Percentiles rank a stretch among this genome's conserved stretches.
Evolutionary conservation across 2,329 filamentous ascomycete genomes (phyloP).

Genomic region (Cladosporium velox): DNA sequence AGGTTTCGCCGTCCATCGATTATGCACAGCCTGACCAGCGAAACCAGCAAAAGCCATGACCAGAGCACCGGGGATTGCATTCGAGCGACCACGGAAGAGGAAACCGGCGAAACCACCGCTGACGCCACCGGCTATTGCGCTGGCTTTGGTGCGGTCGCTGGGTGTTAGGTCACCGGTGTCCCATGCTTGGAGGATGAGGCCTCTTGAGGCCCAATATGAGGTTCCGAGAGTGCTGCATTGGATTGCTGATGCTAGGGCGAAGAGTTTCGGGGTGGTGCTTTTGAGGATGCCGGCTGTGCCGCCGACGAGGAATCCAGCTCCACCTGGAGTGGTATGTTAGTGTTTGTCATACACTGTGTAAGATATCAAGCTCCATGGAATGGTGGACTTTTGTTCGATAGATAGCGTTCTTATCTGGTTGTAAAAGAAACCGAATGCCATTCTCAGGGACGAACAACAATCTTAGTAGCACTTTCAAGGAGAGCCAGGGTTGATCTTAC

Average conservation of each 20-base stretch:
- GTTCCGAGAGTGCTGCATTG: slow-evolving; percentile 81
- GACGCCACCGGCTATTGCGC: slow-evolving; percentile 69
- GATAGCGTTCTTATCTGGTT: background rate
- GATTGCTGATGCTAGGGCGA: slow-evolving; percentile 69
- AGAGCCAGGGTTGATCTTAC: slow-evolving; percentile 28
- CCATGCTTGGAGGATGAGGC: slow-evolving; percentile 42
- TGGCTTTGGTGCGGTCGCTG: slow-evolving; percentile 65
- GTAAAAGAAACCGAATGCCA: background rate
- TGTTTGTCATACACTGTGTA: background rate
- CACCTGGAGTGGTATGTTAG: slow-evolving; percentile 44
- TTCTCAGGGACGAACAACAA: background rate
- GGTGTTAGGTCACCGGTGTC: slow-evolving; percentile 23
- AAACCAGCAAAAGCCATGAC: slow-evolving; percentile 62
- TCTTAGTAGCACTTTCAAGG: background rate
- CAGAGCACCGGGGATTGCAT: slow-evolving; percentile 58
- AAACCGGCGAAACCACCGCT: slow-evolving; percentile 59
- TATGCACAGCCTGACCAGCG: slow-evolving; percentile 58
- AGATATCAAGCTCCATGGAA: background rate
- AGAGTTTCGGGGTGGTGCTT: slow-evolving; percentile 67
- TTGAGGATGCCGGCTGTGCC: slow-evolving; percentile 55
- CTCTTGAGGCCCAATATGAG: slow-evolving; percentile 68
- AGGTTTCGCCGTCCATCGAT: slow-evolving; percentile 47
- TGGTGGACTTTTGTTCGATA: background rate
- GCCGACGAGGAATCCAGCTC: slow-evolving; percentile 63
- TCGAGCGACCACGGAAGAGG: slow-evolving; percentile 59